Conservation (phyloP, 208 protist genomes). For the Phytomonas sp. region DNA sequence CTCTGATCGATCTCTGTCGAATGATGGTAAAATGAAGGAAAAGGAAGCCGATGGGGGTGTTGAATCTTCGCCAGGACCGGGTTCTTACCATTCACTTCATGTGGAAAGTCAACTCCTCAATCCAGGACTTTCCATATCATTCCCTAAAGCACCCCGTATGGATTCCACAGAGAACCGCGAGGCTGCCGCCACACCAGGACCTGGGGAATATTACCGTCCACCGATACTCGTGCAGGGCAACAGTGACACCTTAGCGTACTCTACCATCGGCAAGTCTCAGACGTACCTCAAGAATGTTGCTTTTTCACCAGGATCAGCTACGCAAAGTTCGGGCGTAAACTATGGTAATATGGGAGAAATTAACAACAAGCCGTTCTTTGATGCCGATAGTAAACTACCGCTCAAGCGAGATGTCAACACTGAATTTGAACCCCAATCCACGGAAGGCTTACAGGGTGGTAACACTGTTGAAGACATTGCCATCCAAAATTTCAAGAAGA, state of each 20-base stretch:
- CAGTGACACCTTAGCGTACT: background rate
- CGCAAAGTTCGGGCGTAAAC: background rate
- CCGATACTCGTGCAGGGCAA: background rate
- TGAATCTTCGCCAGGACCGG: background rate
- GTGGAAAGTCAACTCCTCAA: background rate
- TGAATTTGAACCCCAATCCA: background rate
- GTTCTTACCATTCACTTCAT: background rate
- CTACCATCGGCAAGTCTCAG: background rate
- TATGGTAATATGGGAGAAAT: background rate
- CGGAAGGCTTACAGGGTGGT: background rate
- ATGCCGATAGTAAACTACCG: background rate
- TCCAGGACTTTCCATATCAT: background rate
- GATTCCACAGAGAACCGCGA: background rate
- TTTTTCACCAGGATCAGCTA: background rate
- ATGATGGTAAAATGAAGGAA: background rate
- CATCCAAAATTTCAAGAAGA: background rate
- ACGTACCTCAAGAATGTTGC: background rate
- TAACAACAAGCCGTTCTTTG: background rate
- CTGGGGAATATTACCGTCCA: background rate
- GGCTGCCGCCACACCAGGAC: background rate
- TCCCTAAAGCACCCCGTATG: background rate
- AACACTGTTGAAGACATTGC: background rate
- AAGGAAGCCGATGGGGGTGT: background rate
- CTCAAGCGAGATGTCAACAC: background rate
- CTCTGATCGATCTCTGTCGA: background rate